Conservation (phyloP, 2,329 filamentous ascomycete species). For the Aspergillus quadricinctus region DNA sequence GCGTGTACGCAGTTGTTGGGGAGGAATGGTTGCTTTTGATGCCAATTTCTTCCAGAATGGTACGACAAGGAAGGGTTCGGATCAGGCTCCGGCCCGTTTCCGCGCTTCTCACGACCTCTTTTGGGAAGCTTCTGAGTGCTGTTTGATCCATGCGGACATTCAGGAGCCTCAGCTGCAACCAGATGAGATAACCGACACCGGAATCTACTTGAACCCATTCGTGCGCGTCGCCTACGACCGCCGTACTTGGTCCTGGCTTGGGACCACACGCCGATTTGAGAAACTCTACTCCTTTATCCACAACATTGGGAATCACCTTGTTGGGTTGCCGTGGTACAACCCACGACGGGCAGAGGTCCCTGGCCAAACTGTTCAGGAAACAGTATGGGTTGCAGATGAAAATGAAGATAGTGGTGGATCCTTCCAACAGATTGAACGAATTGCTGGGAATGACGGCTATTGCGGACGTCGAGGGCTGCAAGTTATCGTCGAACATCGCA, state of each 20-base stretch:
- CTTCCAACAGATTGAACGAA: constrained; percentile 35
- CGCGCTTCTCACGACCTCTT: constrained; percentile 49
- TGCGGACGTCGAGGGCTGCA: constrained; percentile 42
- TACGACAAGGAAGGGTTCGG: constrained; percentile 6
- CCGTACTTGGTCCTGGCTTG: constrained; percentile 55
- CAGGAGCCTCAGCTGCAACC: constrained; percentile 31
- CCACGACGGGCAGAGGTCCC: constrained; percentile 48
- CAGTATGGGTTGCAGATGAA: constrained; percentile 37
- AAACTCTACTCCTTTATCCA: constrained; percentile 59
- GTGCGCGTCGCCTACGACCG: constrained; percentile 67
- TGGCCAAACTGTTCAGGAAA: constrained; percentile 46
- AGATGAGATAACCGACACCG: constrained; percentile 44
- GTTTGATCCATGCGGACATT: constrained; percentile 51
- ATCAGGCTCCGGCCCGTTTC: constrained; percentile 44
- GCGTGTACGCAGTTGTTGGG: constrained; percentile 70
- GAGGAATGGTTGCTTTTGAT: constrained; percentile 62
- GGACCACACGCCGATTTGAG: constrained; percentile 61
- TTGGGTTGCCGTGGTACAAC: constrained; percentile 57
- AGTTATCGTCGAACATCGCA: constrained; percentile 41
- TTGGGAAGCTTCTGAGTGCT: constrained; percentile 64
- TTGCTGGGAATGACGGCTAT: constrained; percentile 42
- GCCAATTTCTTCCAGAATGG: constrained; percentile 41
- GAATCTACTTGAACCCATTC: constrained; percentile 71
- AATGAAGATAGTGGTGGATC: constrained; percentile 30
- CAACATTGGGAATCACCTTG: constrained; percentile 52